Percentiles rank a stretch among this genome's conserved stretches.
These are phyloP conservation scores for Aspergillus versicolor DNA, from an alignment of 2,329 filamentous ascomycete species.

Conservation along the genomic window DNA sequence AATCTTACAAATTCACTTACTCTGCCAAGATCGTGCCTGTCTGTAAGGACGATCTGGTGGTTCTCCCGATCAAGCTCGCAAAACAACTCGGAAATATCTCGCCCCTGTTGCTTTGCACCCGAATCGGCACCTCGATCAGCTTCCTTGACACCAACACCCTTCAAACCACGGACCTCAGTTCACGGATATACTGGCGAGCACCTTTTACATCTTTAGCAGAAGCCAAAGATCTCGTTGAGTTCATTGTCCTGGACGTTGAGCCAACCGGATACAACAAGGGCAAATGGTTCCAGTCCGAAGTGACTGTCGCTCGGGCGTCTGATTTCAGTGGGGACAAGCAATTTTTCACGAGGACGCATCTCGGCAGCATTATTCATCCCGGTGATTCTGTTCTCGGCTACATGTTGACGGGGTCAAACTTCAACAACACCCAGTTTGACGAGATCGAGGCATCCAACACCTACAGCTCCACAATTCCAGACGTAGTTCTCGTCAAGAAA, in stretches of 20 bases:
- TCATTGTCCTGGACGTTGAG: conserved; percentile 93
- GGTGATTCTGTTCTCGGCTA: conserved; percentile 97
- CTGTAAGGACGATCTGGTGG: conserved; percentile 97
- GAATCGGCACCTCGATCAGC: conserved; percentile 85
- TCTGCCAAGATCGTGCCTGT: conserved; percentile 88
- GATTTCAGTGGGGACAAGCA: conserved; percentile 84
- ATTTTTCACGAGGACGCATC: conserved; percentile 87
- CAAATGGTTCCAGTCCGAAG: conserved; percentile 81
- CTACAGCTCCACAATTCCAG: conserved; percentile 77
- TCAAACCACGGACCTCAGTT: conserved; percentile 81
- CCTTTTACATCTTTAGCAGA: conserved; percentile 85
- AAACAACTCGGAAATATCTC: conserved; percentile 85
- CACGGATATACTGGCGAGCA: conserved; percentile 82
- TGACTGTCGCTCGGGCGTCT: conserved; percentile 79
- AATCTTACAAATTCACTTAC: conserved; percentile 92
- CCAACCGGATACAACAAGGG: conserved; percentile 72
- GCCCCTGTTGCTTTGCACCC: conserved; percentile 80
- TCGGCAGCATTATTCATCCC: conserved; percentile 79
- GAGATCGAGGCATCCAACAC: conserved; percentile 74
- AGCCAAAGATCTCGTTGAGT: conserved; percentile 81
- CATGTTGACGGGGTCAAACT: conserved; percentile 82
- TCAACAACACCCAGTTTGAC: conserved; percentile 85
- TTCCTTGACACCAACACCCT: conserved; percentile 88
- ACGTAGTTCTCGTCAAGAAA: conserved; percentile 96
- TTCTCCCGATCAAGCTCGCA: conserved; percentile 83